phyloP scores from a whole-genome alignment of 2,329 filamentous ascomycete species.

The Cytospora paraplurivora region DNA sequence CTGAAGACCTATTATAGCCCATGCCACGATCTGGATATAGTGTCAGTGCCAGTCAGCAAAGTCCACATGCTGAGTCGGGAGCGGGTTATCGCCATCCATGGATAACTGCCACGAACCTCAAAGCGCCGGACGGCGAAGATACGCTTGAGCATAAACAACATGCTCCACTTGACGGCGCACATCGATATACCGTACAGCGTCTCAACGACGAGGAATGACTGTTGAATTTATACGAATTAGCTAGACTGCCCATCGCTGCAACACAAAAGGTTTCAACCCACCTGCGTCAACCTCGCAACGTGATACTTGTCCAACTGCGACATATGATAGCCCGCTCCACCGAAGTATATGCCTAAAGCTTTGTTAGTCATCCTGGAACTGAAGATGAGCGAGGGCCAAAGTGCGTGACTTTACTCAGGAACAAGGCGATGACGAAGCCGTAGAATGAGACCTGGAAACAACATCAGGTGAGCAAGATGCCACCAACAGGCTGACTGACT shows the following conservation, averaged over 20 bases:
- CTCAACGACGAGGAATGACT: slow-evolving; percentile 23
- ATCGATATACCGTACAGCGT: slow-evolving; percentile 20
- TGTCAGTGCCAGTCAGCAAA: background rate
- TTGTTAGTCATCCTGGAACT: background rate
- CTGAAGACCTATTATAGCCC: slow-evolving; percentile 20
- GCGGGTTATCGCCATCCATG: background rate
- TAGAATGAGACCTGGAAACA: slow-evolving; percentile 6
- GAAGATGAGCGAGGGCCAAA: background rate
- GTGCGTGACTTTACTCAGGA: background rate
- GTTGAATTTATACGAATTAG: background rate
- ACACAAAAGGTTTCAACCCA: background rate
- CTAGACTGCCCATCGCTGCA: background rate
- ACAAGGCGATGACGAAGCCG: slow-evolving; percentile 19
- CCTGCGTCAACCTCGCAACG: slow-evolving; percentile 22
- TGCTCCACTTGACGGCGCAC: slow-evolving; percentile 25
- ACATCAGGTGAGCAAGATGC: background rate
- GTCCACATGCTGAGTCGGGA: too few relatives aligned
- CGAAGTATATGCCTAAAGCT: slow-evolving; percentile 5
- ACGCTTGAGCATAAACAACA: slow-evolving; percentile 25
- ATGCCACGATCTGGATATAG: slow-evolving; percentile 9
- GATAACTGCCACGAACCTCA: slow-evolving; percentile 6
- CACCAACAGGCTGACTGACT: too few relatives aligned
- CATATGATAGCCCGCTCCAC: slow-evolving; percentile 23
- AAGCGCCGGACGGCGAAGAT: slow-evolving; percentile 23
- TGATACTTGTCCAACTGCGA: slow-evolving; percentile 12